Evolutionary conservation across 1,139 yeast species (phyloP), one percentile per base, ranked within the genome.

Genomic region (Sugiyamaella grinbergsii): DNA sequence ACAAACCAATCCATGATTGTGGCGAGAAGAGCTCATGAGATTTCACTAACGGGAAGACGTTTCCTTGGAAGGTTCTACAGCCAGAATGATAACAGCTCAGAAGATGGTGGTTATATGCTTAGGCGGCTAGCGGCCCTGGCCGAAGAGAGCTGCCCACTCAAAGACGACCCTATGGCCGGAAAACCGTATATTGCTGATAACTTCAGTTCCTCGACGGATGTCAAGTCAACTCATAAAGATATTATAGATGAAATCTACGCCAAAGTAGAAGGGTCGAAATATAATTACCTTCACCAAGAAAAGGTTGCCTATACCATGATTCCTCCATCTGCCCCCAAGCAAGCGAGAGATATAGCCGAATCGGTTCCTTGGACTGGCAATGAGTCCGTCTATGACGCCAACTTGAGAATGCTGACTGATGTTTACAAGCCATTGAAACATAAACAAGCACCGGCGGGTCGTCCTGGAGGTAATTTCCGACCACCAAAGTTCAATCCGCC

Each of bases 301-400:
- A 70, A 70, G 18, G 65, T 79, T 33, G 70, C 71, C 26, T 54
- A 70, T 39, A 58, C 74, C 18, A 67, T 69, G 52, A 54, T 78
- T 8, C 81, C 82, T 0, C 43, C 53, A 0, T 68, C 66, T 56
- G 77, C 79, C 0, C 75, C 79, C 45, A 78, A 77, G 51, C 82
- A 78, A 37, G 75, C 82, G 0, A 68, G 72, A 51, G 83, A 80
- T 1, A 70, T 79, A 2, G 89, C 89, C 0, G 62, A 71, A 49
- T 62, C 79, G 0, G 60, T 61, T 22, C 88, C 91, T 0, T 89
- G 96, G 96, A 71, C 69, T 0, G 96, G 96, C 0, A 63, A 70
- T 0, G 95, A 87, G 59, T 57, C 72, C 1, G 61, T 63, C 0
- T 58, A 66, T 2, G 90, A 83, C 55, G 69, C 82, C 2, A 76